Evolutionary conservation across 805 yeast species (phyloP).

Genomic region (Metschnikowia picachoensis): DNA sequence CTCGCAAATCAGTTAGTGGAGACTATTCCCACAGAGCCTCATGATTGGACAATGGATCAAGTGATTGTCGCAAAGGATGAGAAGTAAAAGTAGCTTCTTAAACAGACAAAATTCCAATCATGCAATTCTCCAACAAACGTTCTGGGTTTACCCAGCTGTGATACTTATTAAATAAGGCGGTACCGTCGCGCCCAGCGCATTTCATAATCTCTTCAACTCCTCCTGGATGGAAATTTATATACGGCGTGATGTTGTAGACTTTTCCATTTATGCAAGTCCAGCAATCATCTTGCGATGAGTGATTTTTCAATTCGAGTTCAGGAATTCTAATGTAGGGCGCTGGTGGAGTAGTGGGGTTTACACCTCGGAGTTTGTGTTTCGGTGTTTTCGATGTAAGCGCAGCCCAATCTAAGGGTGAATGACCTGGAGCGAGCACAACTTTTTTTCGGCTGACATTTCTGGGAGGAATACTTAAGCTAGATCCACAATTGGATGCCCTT

Average conservation of each 20-base stretch:
- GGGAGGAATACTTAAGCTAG: conserved; percentile 14
- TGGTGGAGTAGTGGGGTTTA: conserved; percentile 51
- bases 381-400: conserved; percentile 41
- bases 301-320: conserved; percentile 55
- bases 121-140: conserved; percentile 71
- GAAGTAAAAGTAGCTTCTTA: not conserved
- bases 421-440: conserved; percentile 70
- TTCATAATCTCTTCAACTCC: conserved; percentile 75
- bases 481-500: conserved; percentile 20
- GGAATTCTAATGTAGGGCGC: conserved; percentile 46
- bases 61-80: conserved; percentile 38
- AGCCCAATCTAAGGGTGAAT: conserved; percentile 89
- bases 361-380: conserved; percentile 51
- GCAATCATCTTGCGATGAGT: conserved; percentile 60
- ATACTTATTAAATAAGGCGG: conserved; percentile 67
- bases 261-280: conserved; percentile 82
- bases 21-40: conserved; percentile 53
- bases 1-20: conserved; percentile 58
- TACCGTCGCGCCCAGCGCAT: conserved; percentile 83
- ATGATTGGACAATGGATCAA: conserved; percentile 58
- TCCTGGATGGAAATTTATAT: conserved; percentile 88
- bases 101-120: conserved; percentile 51
- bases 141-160: conserved; percentile 79
- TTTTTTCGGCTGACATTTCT: conserved; percentile 33
- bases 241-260: conserved; percentile 84